A percentile compares a stretch with the other conserved stretches of the same genome.
Conservation (phyloP, 2,329 filamentous ascomycete species). For the Trichoderma harzianum region DNA sequence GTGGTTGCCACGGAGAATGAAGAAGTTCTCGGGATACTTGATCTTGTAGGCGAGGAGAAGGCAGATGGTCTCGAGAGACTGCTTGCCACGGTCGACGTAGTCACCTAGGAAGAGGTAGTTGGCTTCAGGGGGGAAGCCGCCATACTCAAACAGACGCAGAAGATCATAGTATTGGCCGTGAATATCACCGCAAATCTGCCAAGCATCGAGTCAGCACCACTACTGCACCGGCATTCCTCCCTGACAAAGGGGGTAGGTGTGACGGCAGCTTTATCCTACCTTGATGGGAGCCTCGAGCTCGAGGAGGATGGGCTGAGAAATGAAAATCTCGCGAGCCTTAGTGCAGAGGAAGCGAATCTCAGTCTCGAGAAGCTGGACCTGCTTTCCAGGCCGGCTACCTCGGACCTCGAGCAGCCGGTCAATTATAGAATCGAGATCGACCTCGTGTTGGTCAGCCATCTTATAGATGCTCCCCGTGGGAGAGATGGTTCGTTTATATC, state of each 20-base stretch:
- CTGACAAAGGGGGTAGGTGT: too few relatives aligned
- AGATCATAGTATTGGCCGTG: slow-evolving; percentile 99
- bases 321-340: slow-evolving; percentile 98
- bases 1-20: slow-evolving; percentile 97
- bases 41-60: slow-evolving; percentile 97
- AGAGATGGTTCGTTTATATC: slow-evolving; percentile 35
- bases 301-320: slow-evolving; percentile 95
- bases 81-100: slow-evolving; percentile 98
- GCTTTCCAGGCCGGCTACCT: slow-evolving; percentile 96
- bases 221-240: background rate
- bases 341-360: slow-evolving; percentile 98
- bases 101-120: slow-evolving; percentile 99
- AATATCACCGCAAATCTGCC: slow-evolving; percentile 96
- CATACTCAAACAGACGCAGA: slow-evolving; percentile 94
- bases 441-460: slow-evolving; percentile 73
- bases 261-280: slow-evolving; percentile 52
- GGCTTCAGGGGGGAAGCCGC: slow-evolving; percentile 94
- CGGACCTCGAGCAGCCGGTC: slow-evolving; percentile 95
- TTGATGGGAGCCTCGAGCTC: slow-evolving; percentile 99
- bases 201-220: background rate
- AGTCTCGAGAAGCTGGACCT: slow-evolving; percentile 92
- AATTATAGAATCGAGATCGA: slow-evolving; percentile 99
- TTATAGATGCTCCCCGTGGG: slow-evolving; percentile 35
- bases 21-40: slow-evolving; percentile 99
- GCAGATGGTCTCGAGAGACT: slow-evolving; percentile 98